Base-by-base conservation (phyloP, 305 asterid genomes). In the Rubia tinctorum region DNA sequence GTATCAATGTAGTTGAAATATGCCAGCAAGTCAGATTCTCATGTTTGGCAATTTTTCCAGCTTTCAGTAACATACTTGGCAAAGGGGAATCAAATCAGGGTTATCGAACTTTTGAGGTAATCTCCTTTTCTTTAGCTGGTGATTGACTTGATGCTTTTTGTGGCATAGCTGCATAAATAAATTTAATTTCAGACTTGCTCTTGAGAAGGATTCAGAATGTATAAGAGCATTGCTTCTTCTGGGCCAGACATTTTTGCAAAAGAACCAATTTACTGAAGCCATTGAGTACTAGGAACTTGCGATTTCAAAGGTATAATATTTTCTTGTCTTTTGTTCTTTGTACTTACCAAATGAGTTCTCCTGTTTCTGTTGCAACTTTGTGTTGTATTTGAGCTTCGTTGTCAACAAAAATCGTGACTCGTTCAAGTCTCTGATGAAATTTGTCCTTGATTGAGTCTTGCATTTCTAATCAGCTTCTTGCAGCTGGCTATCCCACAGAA, bases 201-300 rank as follows among this genome's bases (percentile, higher is more conserved):
- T 90, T 73, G 84, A 82, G 81, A 91, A 90, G 91, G 97, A 94
- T 79, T 89, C 96, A 47, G 95, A 81, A 73, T 67, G 83, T 76
- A 84, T 75, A 71, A 87, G 88, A 84, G 96, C 97, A 82, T 77
- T 86, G 88, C 82, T 94, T 82, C 77, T 89, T 63, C 42, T 88
- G 87, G 97, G 99, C 69, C 95, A 90, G 84, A 85, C 85, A 45
- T 79, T 88, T 67, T 55, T 90, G 83, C 89, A 87, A 77, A 74
- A 73, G 43, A 78, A 85, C 74, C 78, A 81, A 60, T 74, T 81
- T 55, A 77, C 80, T 22, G 92, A 91, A 75, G 96, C 96, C 76
- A 49, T 69, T 77, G 96, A 85, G 72, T 82, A 71, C 85, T 82
- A 90, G 55, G 95, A 94, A 82, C 79, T 78, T 70, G 84, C 88